Evolutionary conservation across 345 rosid genomes (phyloP).

Genomic region (Erysimum cheiranthoides): DNA sequence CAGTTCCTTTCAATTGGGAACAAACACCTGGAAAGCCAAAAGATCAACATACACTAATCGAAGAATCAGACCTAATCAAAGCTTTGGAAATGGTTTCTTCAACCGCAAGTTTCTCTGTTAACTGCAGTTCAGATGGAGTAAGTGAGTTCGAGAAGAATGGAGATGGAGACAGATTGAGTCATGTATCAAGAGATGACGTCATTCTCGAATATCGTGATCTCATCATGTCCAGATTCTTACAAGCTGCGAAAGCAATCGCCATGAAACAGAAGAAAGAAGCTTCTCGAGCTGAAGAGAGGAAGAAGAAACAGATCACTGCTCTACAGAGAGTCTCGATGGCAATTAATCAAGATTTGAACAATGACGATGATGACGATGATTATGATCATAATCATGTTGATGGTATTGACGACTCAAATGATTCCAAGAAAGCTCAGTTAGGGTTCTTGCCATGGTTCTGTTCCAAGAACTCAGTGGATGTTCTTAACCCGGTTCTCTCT

Average conservation of each 20-base stretch:
- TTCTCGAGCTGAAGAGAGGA: constrained; percentile 51
- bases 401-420: constrained; percentile 13
- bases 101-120: constrained; percentile 59
- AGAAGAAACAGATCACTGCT: constrained; percentile 46
- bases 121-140: constrained; percentile 59
- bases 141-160: constrained; percentile 23
- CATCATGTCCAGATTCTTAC: constrained; percentile 91
- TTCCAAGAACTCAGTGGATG: constrained; percentile 38
- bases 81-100: constrained; percentile 56
- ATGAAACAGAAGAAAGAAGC: constrained; percentile 63
- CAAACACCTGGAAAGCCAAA: constrained; percentile 73
- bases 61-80: constrained; percentile 42
- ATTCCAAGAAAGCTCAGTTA: constrained; percentile 30
- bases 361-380: background rate
- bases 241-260: constrained; percentile 90
- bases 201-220: constrained; percentile 67
- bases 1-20: constrained; percentile 86
- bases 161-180: constrained; percentile 33
- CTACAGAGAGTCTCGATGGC: constrained; percentile 41
- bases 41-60: constrained; percentile 25
- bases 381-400: background rate
- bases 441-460: constrained; percentile 37
- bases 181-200: constrained; percentile 45
- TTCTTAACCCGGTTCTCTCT: constrained; percentile 35
- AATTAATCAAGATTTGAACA: constrained; percentile 36